Conservation (phyloP, 306 rosid species). For the Luffa aegyptiaca region DNA sequence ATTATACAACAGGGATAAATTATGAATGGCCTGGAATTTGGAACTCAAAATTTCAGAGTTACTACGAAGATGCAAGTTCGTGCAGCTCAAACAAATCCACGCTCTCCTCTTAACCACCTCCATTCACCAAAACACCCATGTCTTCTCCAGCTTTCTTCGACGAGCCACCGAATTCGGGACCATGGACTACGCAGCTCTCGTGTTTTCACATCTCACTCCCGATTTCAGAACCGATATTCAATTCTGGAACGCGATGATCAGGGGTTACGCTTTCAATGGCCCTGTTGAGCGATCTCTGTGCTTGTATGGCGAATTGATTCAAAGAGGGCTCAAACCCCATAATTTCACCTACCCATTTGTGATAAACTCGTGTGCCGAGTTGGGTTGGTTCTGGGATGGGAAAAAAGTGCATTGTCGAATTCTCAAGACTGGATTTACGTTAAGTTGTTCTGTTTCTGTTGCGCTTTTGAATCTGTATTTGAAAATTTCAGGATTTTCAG, state of each 20-base stretch:
- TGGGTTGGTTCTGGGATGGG: conserved; percentile 17
- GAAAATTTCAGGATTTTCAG: neutral
- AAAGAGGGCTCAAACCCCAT: conserved; percentile 22
- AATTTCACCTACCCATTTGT: conserved; percentile 24
- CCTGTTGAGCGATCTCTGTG: conserved; percentile 3
- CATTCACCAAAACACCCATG: conserved; percentile 10
- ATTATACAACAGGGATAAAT: neutral
- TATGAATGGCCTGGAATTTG: conserved; percentile 14
- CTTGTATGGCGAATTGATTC: conserved; percentile 18
- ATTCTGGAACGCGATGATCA: conserved; percentile 23
- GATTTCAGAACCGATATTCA: neutral
- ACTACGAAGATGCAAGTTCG: conserved; percentile 13
- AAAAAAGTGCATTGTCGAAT: conserved; percentile 18
- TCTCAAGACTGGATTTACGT: conserved; percentile 13
- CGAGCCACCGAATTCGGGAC: conserved; percentile 21
- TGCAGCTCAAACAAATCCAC: conserved; percentile 17
- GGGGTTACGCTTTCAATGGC: conserved; percentile 15
- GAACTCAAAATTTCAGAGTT: conserved; percentile 11
- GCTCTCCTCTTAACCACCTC: conserved; percentile 11
- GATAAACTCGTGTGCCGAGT: conserved; percentile 16
- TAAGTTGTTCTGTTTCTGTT: conserved; percentile 3
- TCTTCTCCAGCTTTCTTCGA: conserved; percentile 13
- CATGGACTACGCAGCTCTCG: conserved; percentile 13
- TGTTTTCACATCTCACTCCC: conserved; percentile 10
- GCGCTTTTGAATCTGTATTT: conserved; percentile 16